Evolutionary conservation across 805 yeast genomes (phyloP), one percentile per base, ranked within the genome.

Genomic region (Metschnikowia borealis): DNA sequence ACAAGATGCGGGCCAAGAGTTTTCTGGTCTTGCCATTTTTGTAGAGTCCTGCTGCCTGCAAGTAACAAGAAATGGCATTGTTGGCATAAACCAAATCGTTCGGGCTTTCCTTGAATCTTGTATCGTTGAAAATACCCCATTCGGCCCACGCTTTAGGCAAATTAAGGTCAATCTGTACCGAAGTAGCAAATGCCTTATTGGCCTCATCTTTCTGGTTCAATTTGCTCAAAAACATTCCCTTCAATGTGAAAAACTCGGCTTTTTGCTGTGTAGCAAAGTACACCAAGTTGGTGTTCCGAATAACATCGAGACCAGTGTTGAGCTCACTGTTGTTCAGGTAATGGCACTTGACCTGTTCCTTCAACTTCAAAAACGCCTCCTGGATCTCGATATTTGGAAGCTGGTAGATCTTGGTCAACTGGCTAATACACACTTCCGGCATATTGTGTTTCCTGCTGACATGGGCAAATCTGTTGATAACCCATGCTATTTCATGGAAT

Each of bases 81-180:
- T 89, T 86, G 17, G 98, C 99, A 67, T 82, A 84, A 20, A 82
- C 80, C 69, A 87, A 83, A 60, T 89, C 95, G 45, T 74, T 81
- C 1, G 91, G 92, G 53, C 84, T 85, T 57, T 89, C 96, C 57
- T 88, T 87, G 66, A 89, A 84, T 38, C 96, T 76, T 29, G 84
- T 81, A 59, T 94, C 99, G 64, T 91, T 91, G 71, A 89, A 94
- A 64, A 84, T 83, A 53, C 99, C 99, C 99, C 99, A 94, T 65
- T 95, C 97, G 3, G 97, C 98, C 99, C 99, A 94, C 0, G 99
- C 98, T 66, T 94, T 92, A 1, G 98, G 96, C 43, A 94, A 69
- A 61, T 91, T 89, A 58, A 92, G 78, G 62, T 95, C 99, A 50
- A 94, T 84, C 67, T 94, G 98, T 17, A 94, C 97, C 1, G 99